phyloP scores from a whole-genome alignment of 164 flowering plant genomes.

The Echeveria elegans region DNA sequence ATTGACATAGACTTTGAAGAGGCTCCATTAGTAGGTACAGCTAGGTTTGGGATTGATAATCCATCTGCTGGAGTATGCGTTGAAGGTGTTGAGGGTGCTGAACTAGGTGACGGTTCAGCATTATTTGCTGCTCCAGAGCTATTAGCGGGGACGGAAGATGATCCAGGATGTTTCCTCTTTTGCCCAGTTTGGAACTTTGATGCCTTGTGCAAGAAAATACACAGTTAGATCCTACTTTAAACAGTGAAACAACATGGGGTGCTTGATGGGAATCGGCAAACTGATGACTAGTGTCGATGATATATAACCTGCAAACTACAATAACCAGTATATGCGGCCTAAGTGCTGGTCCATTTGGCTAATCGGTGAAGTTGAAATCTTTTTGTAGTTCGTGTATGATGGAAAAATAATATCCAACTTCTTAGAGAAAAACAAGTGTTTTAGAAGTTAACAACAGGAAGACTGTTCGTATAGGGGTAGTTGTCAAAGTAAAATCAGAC shows the following conservation, averaged over 20 bases:
- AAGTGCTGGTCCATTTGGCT: no score
- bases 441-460: no score
- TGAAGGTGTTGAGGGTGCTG: constrained; percentile 33
- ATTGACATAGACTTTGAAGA: constrained; percentile 27
- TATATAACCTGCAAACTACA: no score
- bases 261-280: no score
- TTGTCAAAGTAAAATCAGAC: no score
- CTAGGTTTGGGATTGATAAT: constrained; percentile 17
- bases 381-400: no score
- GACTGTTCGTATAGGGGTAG: no score
- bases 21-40: constrained; percentile 18
- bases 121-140: constrained; percentile 34
- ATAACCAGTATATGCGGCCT: no score
- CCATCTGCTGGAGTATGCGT: constrained; percentile 31
- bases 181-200: constrained; percentile 25
- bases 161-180: constrained; percentile 33
- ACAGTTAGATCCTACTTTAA: neutral
- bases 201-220: constrained; percentile 18
- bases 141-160: constrained; percentile 38
- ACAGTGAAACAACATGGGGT: neutral
- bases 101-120: constrained; percentile 28
- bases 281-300: no score
- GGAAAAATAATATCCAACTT: no score
- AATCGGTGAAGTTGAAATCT: no score
- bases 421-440: no score